Base-by-base conservation (phyloP, 2,329 filamentous ascomycete species). In the Fonsecaea multimorphosa region DNA sequence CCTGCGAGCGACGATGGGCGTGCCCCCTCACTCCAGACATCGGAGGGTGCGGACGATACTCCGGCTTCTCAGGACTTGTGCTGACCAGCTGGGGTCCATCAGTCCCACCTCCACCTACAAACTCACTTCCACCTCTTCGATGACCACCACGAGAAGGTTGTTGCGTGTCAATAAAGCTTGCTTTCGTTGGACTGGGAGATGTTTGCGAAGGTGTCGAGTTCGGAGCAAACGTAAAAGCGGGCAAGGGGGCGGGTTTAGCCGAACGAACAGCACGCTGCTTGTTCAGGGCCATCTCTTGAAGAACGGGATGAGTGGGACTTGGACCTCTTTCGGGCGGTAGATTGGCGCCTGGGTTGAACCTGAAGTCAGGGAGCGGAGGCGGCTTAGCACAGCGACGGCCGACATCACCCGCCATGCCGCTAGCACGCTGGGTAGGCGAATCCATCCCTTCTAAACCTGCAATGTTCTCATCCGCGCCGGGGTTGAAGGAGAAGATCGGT, bases 41-140 rank as follows among this genome's bases (percentile, higher is more conserved):
- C 29, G 81, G 75, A 58, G 83, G 79, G 58, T 56, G 67, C 16
- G 70, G 70, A 51, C 66, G 68, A 38, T 69, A 64, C 59, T 70
- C 75, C 59, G 75, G 72, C 34, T 78, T 78, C 11, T 64, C 78
- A 22, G 78, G 75, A 24, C 78, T 78, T 68, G 76, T 55, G 65
- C 67, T 54, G 73, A 74, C 55, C 64, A 73, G 78, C 74, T 73
- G 82, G 80, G 72, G 77, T 70, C 72, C 81, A 64, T 79, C 77
- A 32, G 59, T 79, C 22, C 58, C 19, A 51, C 79, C 79, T 72
- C 89, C 90, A 54, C 79, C 90, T 54, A 96, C 91, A 73, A 96
- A 93, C 76, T 97, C 93, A 75, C 93, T 97, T 31, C 88, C 90
- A 61, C 91, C 91, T 73, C 93, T 86, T 72, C 89, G 85, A 74